phyloP scores from a whole-genome alignment of 2,329 filamentous ascomycete genomes.

The Tympanopsis confertula region DNA sequence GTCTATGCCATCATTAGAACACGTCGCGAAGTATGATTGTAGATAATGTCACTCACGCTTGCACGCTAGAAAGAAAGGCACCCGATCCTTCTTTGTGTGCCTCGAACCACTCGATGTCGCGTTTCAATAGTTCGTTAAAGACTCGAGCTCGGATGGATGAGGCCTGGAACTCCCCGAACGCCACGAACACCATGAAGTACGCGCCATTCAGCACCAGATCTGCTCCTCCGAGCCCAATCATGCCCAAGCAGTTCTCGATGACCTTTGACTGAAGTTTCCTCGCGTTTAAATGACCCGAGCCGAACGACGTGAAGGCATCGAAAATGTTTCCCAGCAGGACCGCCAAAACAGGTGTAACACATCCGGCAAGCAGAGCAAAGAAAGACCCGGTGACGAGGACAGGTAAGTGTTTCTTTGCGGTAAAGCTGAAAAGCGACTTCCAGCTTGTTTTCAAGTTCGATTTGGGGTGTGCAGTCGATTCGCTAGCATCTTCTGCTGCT shows the following conservation, averaged over 20 bases:
- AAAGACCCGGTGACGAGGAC: conserved; percentile 41
- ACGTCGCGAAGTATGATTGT: conserved; percentile 3
- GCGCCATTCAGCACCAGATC: conserved; percentile 57
- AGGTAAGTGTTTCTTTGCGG: conserved; percentile 43
- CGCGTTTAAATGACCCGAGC: conserved; percentile 35
- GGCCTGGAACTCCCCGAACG: conserved; percentile 74
- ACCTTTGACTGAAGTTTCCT: conserved; percentile 41
- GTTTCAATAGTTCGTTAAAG: conserved; percentile 59
- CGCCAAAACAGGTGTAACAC: conserved; percentile 52
- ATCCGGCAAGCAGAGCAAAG: conserved; percentile 46
- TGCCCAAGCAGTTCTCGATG: conserved; percentile 45
- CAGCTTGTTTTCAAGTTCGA: too few relatives aligned
- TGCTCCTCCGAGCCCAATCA: conserved; percentile 49
- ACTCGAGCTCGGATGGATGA: conserved; percentile 48
- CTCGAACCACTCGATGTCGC: conserved; percentile 77
- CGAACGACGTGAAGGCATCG: conserved; percentile 56
- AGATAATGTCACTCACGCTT: conserved; percentile 45
- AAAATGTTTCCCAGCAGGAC: conserved; percentile 68
- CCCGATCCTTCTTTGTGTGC: conserved; percentile 57
- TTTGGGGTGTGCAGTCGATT: too few relatives aligned
- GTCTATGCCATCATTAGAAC: conserved; percentile 34
- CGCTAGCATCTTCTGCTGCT: too few relatives aligned
- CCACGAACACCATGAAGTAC: conserved; percentile 61
- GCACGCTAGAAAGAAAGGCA: conserved; percentile 59
- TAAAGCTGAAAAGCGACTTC: conserved; percentile 59